Base-by-base conservation (phyloP, 345 rosid genomes). In the Brassica carinata region DNA sequence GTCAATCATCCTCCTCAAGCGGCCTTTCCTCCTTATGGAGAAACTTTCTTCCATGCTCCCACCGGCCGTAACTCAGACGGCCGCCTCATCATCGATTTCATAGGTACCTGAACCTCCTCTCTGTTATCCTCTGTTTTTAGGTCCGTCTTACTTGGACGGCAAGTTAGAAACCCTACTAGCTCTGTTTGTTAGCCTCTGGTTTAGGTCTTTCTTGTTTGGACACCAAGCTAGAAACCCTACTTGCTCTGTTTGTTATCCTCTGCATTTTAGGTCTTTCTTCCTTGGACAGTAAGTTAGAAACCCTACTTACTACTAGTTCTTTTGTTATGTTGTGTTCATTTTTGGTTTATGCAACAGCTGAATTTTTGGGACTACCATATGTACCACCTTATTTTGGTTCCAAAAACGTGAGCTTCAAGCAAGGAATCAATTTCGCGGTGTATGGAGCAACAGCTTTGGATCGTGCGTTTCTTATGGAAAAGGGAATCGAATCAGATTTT, bases 381-480 rank as follows among this genome's bases (percentile, higher is more conserved):
- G 77, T 87, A 48, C 86, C 85, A 1, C 85, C 90, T 10, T 85
- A 76, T 57, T 79, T 80, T 5, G 87, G 85, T 63, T 75, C 65
- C 2, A 10, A 61, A 68, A 72, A 78, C 8, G 77, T 74, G 18
- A 81, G 73, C 7, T 83, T 87, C 14, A 14, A 71, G 2, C 40
- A 72, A 11, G 92, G 92, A 18, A 85, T 81, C 36, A 89, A 89
- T 78, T 85, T 89, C 9, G 90, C 90, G 0, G 88, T 87, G 34
- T 85, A 71, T 18, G 89, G 88, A 33, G 92, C 90, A 43, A 84
- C 85, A 0, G 89, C 90, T 1, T 75, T 89, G 65, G 87, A 85
- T 48, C 15, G 29, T 19, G 15, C 61, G 0, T 80, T 85, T 61
- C 71, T 85, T 31, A 36, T 66, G n/a, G 80, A 75, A 19, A 79